Base-by-base conservation (phyloP, 1,139 yeast genomes). In the Scheffersomyces cryptocercus region DNA sequence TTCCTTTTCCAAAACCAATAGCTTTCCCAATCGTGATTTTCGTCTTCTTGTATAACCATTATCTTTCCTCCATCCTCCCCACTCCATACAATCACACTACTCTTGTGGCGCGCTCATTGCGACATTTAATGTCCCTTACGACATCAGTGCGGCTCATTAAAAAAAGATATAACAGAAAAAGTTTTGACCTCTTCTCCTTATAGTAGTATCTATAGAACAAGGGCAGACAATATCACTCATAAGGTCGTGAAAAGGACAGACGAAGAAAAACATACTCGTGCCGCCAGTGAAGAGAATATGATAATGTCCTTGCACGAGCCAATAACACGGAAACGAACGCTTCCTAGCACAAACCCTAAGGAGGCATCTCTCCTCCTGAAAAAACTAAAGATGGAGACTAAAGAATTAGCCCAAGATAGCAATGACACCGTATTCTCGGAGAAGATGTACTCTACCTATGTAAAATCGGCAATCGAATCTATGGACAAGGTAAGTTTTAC, bases 381-480 rank as follows among this genome's bases (percentile, higher is more conserved):
- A 16, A 31, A 31, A 16, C 15, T 9, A 15, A 31, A 31, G 34
- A 5, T 31, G 34, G 34, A 31, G 16, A 15, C 34, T 12, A 15
- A 31, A 16, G 15, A 14, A 14, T 7, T 12, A 15, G 14, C 34
- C 15, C 14, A 15, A 11, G 34, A 31, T 9, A 31, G 32, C 32
- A 43, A 46, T 30, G 45, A 47, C 36, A 39, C 46, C 37, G 56
- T 59, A 39, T 73, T 77, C 54, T 68, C 79, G 33, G 80, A 77
- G 43, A 76, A 80, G 59, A 76, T 85, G 79, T 86, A 83, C 64
- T 66, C 75, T 41, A 74, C 86, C 36, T 81, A 77, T 58, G 82
- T 86, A 29, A 78, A 76, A 52, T 77, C 87, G 45, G 95, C 95
- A 31, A 68, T 88, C 52, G 85, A 83, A 41, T 80, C 85, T 44